Conservation (phyloP, 345 rosid genomes). For the Draba incana region DNA sequence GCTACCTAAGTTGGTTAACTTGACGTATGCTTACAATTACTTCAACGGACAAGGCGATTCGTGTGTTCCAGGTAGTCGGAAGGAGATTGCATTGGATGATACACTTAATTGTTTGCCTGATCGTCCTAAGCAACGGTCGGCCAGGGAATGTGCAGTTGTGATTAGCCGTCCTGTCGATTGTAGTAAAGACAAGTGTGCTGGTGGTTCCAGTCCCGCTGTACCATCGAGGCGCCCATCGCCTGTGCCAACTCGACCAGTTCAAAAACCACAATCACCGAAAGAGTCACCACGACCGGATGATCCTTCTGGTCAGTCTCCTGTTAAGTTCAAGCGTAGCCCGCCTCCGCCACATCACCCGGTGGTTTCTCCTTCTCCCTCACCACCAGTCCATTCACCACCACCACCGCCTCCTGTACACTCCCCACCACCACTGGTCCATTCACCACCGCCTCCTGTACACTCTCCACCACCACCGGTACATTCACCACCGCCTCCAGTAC, state of each 20-base stretch:
- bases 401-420: conserved; percentile 8
- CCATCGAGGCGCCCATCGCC: conserved; percentile 12
- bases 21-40: conserved; percentile 62
- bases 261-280: conserved; percentile 29
- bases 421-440: conserved; percentile 23
- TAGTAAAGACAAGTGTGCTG: conserved; percentile 57
- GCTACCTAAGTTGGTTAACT: conserved; percentile 55
- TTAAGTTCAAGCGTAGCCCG: conserved; percentile 39
- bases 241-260: conserved; percentile 33
- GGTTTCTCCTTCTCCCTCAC: conserved; percentile 30
- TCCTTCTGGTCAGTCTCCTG: conserved; percentile 38
- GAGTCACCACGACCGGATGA: conserved; percentile 42
- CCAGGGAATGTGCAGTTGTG: conserved; percentile 49
- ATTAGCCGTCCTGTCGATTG: conserved; percentile 68
- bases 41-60: conserved; percentile 53
- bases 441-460: conserved; percentile 16
- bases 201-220: conserved; percentile 21
- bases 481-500: conserved; percentile 29
- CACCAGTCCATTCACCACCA: conserved; percentile 25
- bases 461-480: conserved; percentile 23
- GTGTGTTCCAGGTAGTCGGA: conserved; percentile 45
- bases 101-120: conserved; percentile 55
- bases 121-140: conserved; percentile 51
- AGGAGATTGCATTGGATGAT: conserved; percentile 50
- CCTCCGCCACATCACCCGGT: conserved; percentile 41